Evolutionary conservation across 768 basidiomycete species (phyloP).

Genomic region (Agrocybe chaxingu): DNA sequence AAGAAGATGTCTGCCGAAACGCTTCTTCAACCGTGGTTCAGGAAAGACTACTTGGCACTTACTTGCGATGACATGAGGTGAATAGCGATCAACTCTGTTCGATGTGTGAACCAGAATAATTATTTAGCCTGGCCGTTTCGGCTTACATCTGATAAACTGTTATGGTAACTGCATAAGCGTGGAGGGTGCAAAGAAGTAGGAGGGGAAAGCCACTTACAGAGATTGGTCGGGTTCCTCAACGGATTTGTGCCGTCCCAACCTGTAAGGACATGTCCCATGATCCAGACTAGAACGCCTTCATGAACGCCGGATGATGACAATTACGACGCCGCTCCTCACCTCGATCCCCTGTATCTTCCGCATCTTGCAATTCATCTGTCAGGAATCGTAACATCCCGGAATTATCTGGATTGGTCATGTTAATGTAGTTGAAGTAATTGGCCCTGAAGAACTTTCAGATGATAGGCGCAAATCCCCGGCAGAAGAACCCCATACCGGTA

Average conservation of each 20-base stretch:
- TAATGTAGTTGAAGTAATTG: slow-evolving; percentile 78
- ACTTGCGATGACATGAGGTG: slow-evolving; percentile 77
- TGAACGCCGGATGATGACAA: slow-evolving; percentile 8
- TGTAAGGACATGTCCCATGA: slow-evolving; percentile 52
- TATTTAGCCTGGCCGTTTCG: background rate
- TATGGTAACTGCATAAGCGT: background rate
- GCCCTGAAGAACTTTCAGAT: slow-evolving; percentile 30
- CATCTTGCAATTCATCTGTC: slow-evolving; percentile 74
- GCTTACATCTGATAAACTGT: slow-evolving; percentile 37
- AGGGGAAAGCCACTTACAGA: slow-evolving; percentile 45
- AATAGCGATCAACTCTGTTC: slow-evolving; percentile 67
- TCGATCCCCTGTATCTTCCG: slow-evolving; percentile 72
- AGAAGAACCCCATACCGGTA: slow-evolving; percentile 25
- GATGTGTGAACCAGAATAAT: too few relatives aligned
- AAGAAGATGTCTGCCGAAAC: slow-evolving; percentile 60
- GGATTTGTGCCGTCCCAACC: slow-evolving; percentile 70
- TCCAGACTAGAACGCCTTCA: slow-evolving; percentile 27
- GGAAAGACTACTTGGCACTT: slow-evolving; percentile 23
- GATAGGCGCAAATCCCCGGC: background rate
- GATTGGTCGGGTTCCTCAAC: slow-evolving; percentile 60
- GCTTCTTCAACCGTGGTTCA: slow-evolving; percentile 6
- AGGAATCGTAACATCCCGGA: slow-evolving; percentile 78
- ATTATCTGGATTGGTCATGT: slow-evolving; percentile 62
- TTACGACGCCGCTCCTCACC: slow-evolving; percentile 35
- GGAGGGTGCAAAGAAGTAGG: too few relatives aligned